phyloP scores from a whole-genome alignment of 805 yeast genomes.

The Pichia insulana region DNA sequence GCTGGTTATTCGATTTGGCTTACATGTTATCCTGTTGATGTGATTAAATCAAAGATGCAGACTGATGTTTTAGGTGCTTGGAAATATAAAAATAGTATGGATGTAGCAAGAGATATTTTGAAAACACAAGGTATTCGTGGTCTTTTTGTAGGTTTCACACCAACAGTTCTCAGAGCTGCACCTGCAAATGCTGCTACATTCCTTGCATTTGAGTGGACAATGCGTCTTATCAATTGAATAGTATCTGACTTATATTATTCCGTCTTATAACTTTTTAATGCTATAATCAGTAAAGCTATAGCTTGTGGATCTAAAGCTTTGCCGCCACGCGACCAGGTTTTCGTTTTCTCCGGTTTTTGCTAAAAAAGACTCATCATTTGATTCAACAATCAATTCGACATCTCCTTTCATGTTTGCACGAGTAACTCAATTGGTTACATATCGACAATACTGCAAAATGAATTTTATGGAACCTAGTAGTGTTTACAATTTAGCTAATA shows the following conservation, averaged over 20 bases:
- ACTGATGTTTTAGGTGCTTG: slow-evolving; percentile 57
- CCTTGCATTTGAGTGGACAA: slow-evolving; percentile 83
- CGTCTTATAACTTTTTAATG: no score
- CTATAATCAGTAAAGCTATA: no score
- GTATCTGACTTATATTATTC: no score
- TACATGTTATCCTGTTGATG: slow-evolving; percentile 80
- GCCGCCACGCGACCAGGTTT: no score
- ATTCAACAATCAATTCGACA: no score
- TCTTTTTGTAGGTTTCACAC: slow-evolving; percentile 83
- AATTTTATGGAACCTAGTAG: slow-evolving; percentile 79
- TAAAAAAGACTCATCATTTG: no score
- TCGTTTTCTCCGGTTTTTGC: no score
- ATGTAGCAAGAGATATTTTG: slow-evolving; percentile 49
- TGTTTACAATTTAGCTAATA: slow-evolving; percentile 71
- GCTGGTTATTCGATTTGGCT: slow-evolving; percentile 92
- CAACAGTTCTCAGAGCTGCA: slow-evolving; percentile 92
- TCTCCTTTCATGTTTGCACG: no score
- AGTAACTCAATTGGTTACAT: no score
- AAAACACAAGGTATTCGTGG: slow-evolving; percentile 61
- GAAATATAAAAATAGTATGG: slow-evolving; percentile 45
- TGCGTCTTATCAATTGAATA: slow-evolving; percentile 45
- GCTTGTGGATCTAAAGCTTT: no score
- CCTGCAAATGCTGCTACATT: slow-evolving; percentile 98
- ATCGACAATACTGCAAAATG: slow-evolving; percentile 34
- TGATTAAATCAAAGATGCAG: slow-evolving; percentile 83